A percentile compares a stretch with the other conserved stretches of the same genome.
Conservation (phyloP, 164 flowering plant genomes). For the Annona cherimola region DNA sequence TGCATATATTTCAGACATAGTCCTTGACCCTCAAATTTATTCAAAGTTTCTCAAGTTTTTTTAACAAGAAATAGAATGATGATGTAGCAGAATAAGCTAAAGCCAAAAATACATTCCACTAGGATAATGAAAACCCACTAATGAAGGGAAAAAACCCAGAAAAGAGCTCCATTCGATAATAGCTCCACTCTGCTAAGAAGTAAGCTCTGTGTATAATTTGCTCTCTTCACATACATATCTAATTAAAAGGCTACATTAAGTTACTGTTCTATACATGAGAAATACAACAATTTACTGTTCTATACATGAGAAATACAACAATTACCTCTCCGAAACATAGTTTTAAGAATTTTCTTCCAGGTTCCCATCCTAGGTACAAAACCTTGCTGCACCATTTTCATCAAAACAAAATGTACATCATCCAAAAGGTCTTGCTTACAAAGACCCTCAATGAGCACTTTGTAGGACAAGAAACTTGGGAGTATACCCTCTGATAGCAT, state of each 20-base stretch:
- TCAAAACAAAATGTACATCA: constrained; percentile 58
- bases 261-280: neutral
- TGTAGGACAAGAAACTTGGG: constrained; percentile 74
- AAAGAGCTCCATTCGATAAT: neutral
- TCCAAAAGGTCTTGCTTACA: constrained; percentile 36
- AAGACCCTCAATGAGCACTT: constrained; percentile 55
- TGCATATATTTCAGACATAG: too few species aligned
- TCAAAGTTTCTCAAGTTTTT: too few species aligned
- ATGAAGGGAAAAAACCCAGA: neutral
- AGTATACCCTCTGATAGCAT: constrained; percentile 39
- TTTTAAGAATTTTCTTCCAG: constrained; percentile 53
- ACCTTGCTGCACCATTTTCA: constrained; percentile 62
- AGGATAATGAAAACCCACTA: neutral
- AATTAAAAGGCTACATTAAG: neutral
- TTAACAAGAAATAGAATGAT: too few species aligned
- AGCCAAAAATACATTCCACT: neutral
- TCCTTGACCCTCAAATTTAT: too few species aligned
- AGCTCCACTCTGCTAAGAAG: neutral
- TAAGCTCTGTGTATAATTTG: neutral
- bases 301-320: constrained; percentile 12
- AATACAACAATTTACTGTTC: constrained; percentile 4
- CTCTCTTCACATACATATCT: neutral
- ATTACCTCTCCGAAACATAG: constrained; percentile 18
- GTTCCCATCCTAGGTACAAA: constrained; percentile 67
- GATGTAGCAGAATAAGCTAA: too few species aligned